Percentiles rank a stretch among this genome's conserved stretches.
phyloP scores from a whole-genome alignment of 2,329 filamentous ascomycete genomes.

The Microsporum ferrugineum region DNA sequence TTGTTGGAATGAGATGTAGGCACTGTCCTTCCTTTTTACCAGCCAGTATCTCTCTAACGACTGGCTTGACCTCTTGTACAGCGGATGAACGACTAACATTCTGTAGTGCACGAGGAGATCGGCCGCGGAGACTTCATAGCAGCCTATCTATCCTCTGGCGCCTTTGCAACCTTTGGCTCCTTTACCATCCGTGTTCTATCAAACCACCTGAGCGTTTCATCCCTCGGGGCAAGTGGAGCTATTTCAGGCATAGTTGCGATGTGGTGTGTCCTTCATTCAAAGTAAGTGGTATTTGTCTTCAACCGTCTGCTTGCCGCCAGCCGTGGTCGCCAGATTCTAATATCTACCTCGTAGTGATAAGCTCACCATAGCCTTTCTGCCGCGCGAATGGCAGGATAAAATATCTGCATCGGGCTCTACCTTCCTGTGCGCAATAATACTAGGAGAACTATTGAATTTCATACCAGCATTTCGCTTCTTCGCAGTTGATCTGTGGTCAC shows the following conservation, averaged over 20 bases:
- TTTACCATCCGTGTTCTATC: constrained; percentile 36
- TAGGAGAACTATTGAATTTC: constrained; percentile 27
- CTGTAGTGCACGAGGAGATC: constrained; percentile 43
- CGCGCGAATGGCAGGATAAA: constrained; percentile 28
- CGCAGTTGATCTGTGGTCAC: constrained; percentile 32
- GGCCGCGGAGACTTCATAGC: constrained; percentile 46
- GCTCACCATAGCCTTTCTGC: constrained; percentile 33
- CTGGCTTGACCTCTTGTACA: too few relatives aligned
- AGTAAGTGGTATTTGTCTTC: constrained; percentile 20
- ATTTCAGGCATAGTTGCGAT: constrained; percentile 41
- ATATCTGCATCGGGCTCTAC: constrained; percentile 33
- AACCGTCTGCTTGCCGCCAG: neutral
- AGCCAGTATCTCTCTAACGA: too few relatives aligned
- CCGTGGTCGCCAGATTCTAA: neutral
- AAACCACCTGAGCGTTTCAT: constrained; percentile 34
- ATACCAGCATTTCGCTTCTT: constrained; percentile 22
- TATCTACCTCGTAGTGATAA: constrained; percentile 23
- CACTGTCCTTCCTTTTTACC: neutral
- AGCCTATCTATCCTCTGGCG: constrained; percentile 40
- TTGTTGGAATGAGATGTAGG: constrained; percentile 42
- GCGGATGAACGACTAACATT: neutral
- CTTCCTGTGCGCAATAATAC: constrained; percentile 28
- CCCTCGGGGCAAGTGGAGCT: constrained; percentile 42
- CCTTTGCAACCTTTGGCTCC: constrained; percentile 37
- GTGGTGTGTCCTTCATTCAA: constrained; percentile 37